phyloP scores from a whole-genome alignment of 1,284 basidiomycete genomes.

The Phenoliferia sp. region DNA sequence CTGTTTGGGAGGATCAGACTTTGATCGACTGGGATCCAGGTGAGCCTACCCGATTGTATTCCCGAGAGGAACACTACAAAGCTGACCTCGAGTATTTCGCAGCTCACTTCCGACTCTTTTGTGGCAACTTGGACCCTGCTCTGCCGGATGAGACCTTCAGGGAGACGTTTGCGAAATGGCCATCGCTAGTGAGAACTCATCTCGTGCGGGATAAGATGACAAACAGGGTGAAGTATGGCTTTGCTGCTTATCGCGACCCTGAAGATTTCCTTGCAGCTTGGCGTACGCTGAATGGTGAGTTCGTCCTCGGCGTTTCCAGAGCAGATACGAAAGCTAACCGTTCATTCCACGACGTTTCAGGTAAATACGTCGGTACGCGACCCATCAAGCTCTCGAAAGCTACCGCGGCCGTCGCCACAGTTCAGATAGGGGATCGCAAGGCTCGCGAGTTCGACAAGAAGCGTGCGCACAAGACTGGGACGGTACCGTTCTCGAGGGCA shows the following conservation, averaged over 20 bases:
- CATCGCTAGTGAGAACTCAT: conserved; percentile 87
- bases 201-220: conserved; percentile 82
- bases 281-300: conserved; percentile 97
- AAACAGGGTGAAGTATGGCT: conserved; percentile 86
- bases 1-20: conserved; percentile 97
- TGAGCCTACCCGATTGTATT: conserved; percentile 54
- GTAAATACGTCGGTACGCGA: conserved; percentile 94
- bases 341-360: conserved; percentile 46
- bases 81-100: no score
- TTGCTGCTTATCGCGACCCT: conserved; percentile 95
- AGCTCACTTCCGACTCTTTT: conserved; percentile 98
- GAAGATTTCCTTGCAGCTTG: conserved; percentile 97
- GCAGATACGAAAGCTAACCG: no score
- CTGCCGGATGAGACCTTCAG: conserved; percentile 94
- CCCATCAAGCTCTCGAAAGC: conserved; percentile 89
- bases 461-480: conserved; percentile 32
- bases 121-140: conserved; percentile 96
- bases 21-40: conserved; percentile 96
- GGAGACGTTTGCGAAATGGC: conserved; percentile 56
- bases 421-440: conserved; percentile 87
- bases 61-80: no score
- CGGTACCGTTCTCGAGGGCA: not conserved
- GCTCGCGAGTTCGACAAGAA: conserved; percentile 51
- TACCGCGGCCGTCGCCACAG: conserved; percentile 71
- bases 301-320: conserved; percentile 8